A percentile compares a stretch with the other conserved stretches of the same genome.
Conservation (phyloP, 345 rosid species). For the Murraya paniculata region DNA sequence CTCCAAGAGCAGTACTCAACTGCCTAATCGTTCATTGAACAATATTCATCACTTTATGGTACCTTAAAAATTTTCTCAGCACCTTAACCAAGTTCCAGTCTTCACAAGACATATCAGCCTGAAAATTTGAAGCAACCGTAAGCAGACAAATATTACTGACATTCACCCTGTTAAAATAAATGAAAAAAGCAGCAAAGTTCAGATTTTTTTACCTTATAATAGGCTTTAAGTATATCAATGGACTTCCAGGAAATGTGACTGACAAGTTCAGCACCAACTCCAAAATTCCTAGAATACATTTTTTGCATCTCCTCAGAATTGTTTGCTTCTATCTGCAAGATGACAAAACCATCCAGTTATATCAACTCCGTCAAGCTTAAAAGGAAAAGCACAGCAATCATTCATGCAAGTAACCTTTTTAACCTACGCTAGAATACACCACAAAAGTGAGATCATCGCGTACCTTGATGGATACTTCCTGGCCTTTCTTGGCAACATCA, state of each 20-base stretch:
- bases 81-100: constrained; percentile 74
- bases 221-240: constrained; percentile 67
- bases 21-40: no score
- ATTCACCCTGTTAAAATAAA: no score
- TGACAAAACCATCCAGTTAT: neutral
- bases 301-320: constrained; percentile 80
- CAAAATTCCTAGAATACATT: constrained; percentile 83
- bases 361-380: no score
- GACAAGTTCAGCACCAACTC: constrained; percentile 72
- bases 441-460: neutral
- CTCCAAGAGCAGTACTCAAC: neutral
- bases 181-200: no score
- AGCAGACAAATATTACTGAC: neutral
- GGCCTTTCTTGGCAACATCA: constrained; percentile 77
- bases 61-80: constrained; percentile 68
- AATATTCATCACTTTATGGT: constrained; percentile 33
- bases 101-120: constrained; percentile 64
- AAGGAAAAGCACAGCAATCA: neutral
- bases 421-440: neutral
- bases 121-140: neutral
- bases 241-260: constrained; percentile 78
- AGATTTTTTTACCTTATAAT: constrained; percentile 55
- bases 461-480: constrained; percentile 53
- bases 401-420: neutral
- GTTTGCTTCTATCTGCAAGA: constrained; percentile 54